Evolutionary conservation across 129 eudicot species (phyloP).

Genomic region (Tagetes erecta): DNA sequence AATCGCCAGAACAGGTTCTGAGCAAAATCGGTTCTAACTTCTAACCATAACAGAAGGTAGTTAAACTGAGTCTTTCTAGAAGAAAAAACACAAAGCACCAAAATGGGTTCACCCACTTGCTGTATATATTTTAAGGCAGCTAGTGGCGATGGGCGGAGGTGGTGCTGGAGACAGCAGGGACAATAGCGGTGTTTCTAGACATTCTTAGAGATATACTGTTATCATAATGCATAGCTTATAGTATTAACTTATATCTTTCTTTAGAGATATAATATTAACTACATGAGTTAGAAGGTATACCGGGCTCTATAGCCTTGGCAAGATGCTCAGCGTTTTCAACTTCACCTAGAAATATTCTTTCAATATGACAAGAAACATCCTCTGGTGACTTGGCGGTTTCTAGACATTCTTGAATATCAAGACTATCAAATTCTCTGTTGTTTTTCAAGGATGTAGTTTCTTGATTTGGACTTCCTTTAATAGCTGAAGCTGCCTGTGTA

Average conservation of each 20-base stretch:
- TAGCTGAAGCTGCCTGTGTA: slow-evolving; percentile 85
- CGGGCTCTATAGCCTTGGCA: slow-evolving; percentile 68
- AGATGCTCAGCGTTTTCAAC: slow-evolving; percentile 90
- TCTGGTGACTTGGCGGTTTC: slow-evolving; percentile 46
- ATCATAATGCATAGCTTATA: not conserved
- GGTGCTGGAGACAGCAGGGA: not conserved
- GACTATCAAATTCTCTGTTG: slow-evolving; percentile 38
- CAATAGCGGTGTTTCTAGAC: not conserved
- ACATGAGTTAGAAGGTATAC: slow-evolving; percentile 36
- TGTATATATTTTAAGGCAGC: not conserved
- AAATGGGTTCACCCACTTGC: not conserved
- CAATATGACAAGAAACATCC: slow-evolving; percentile 63
- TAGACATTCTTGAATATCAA: slow-evolving; percentile 43
- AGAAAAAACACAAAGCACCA: not conserved
- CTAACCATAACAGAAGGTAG: not conserved
- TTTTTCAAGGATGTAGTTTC: slow-evolving; percentile 36
- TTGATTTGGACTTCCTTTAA: slow-evolving; percentile 62
- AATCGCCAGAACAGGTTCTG: not conserved
- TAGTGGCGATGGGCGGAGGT: not conserved
- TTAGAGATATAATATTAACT: not conserved
- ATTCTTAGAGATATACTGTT: not conserved
- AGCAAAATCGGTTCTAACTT: not conserved
- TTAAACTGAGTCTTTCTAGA: not conserved
- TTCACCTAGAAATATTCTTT: slow-evolving; percentile 77
- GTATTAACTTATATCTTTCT: not conserved